A percentile compares a stretch with the other conserved stretches of the same genome.
These are phyloP conservation scores for Amborella trichopoda DNA, from an alignment of 164 flowering plant species.

Conservation along the genomic window DNA sequence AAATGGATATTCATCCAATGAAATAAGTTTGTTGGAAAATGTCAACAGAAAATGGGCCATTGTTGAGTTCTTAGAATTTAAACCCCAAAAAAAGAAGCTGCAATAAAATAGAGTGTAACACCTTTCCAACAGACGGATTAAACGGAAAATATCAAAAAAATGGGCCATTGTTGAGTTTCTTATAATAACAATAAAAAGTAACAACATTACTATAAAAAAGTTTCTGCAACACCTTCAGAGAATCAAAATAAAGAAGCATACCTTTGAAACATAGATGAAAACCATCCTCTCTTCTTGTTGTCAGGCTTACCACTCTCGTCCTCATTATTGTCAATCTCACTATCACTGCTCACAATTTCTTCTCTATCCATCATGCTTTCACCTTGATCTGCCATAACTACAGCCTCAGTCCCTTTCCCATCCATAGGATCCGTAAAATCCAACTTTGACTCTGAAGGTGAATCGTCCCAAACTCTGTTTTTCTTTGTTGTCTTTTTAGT, in stretches of 20 bases:
- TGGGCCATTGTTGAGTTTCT: too few relatives aligned
- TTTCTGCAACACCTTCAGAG: too few relatives aligned
- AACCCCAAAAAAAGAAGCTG: too few relatives aligned
- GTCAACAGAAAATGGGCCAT: too few relatives aligned
- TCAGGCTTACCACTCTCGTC: constrained; percentile 11
- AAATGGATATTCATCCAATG: too few relatives aligned
- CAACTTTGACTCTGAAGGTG: constrained; percentile 51
- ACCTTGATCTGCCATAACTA: constrained; percentile 47
- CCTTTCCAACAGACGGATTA: too few relatives aligned
- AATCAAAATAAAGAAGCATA: constrained; percentile 10
- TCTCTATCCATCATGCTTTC: constrained; percentile 96
- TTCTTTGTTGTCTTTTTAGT: constrained; percentile 72
- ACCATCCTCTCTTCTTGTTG: constrained; percentile 84
- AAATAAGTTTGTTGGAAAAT: too few relatives aligned
- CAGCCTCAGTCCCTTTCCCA: constrained; percentile 45
- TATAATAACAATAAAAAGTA: too few relatives aligned
- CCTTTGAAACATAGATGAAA: constrained; percentile 96
- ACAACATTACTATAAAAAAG: not conserved
- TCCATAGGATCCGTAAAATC: constrained; percentile 76
- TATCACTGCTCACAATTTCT: constrained; percentile 71
- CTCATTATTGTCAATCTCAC: constrained; percentile 66
- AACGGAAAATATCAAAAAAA: too few relatives aligned
- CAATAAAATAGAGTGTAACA: too few relatives aligned
- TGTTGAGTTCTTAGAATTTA: too few relatives aligned
- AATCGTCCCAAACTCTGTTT: constrained; percentile 90